These are phyloP conservation scores for Rhizophora apiculata DNA, from an alignment of 345 rosid species.

Conservation along the genomic window DNA sequence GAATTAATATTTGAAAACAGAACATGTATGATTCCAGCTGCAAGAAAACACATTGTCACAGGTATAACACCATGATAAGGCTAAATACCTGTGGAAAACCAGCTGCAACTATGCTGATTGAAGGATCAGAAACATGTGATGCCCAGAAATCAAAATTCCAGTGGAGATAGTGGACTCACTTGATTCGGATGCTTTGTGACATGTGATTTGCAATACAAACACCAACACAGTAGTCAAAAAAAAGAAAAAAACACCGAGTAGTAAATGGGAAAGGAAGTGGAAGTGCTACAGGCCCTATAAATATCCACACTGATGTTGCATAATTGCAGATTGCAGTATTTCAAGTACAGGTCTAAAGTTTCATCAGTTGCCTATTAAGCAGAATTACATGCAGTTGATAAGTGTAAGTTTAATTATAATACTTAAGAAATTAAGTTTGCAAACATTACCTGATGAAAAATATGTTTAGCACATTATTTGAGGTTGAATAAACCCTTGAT, in stretches of 20 bases:
- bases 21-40: too few species aligned
- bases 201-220: conserved; percentile 34
- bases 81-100: conserved; percentile 16
- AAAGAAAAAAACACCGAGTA: too few species aligned
- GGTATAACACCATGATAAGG: too few species aligned
- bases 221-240: neutral
- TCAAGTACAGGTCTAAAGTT: too few species aligned
- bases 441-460: too few species aligned
- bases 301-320: conserved; percentile 48
- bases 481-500: too few species aligned
- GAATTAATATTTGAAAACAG: neutral
- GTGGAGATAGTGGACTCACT: conserved; percentile 75
- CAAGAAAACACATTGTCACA: too few species aligned
- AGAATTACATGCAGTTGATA: too few species aligned
- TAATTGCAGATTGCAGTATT: conserved; percentile 24
- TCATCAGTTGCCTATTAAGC: too few species aligned
- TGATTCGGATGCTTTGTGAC: conserved; percentile 52
- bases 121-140: conserved; percentile 81
- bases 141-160: conserved; percentile 73
- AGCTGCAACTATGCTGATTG: conserved; percentile 67
- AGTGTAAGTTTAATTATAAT: too few species aligned
- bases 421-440: too few species aligned
- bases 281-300: neutral
- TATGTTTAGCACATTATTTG: too few species aligned
- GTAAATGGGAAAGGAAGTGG: conserved; percentile 6